These are phyloP conservation scores for Penicillium egyptiacum DNA, from an alignment of 495 filamentous ascomycete genomes.

Conservation along the genomic window DNA sequence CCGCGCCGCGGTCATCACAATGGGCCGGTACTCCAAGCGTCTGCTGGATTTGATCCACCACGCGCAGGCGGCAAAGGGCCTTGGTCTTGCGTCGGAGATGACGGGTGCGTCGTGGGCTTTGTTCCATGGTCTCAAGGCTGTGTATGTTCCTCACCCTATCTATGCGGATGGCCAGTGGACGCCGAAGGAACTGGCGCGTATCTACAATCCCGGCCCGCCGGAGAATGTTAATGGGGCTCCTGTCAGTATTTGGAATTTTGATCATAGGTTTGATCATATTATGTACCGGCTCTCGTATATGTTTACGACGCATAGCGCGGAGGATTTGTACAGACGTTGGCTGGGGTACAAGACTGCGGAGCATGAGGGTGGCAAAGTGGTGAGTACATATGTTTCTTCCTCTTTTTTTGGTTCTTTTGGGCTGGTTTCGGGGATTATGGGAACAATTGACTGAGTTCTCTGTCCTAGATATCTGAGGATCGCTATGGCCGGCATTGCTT, in stretches of 20 bases:
- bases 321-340: constrained; percentile 30
- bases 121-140: constrained; percentile 66
- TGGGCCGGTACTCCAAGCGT: constrained; percentile 60
- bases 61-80: constrained; percentile 36
- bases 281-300: constrained; percentile 33
- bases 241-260: constrained; percentile 28
- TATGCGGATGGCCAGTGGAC: constrained; percentile 54
- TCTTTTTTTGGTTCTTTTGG: neutral
- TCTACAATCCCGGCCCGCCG: constrained; percentile 26
- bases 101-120: constrained; percentile 62
- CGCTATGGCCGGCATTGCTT: constrained; percentile 30
- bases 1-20: constrained; percentile 65
- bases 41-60: constrained; percentile 39
- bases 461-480: constrained; percentile 9
- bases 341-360: constrained; percentile 25
- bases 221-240: constrained; percentile 27
- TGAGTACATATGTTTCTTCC: constrained; percentile 7
- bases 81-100: constrained; percentile 69
- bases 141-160: constrained; percentile 56
- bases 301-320: constrained; percentile 30
- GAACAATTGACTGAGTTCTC: neutral
- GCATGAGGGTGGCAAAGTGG: constrained; percentile 25
- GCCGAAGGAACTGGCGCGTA: constrained; percentile 22
- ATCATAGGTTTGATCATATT: constrained; percentile 27
- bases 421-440: neutral